Evolutionary conservation across 352 stramenopile species (phyloP).

Genomic region (Phytophthora aleatoria): DNA sequence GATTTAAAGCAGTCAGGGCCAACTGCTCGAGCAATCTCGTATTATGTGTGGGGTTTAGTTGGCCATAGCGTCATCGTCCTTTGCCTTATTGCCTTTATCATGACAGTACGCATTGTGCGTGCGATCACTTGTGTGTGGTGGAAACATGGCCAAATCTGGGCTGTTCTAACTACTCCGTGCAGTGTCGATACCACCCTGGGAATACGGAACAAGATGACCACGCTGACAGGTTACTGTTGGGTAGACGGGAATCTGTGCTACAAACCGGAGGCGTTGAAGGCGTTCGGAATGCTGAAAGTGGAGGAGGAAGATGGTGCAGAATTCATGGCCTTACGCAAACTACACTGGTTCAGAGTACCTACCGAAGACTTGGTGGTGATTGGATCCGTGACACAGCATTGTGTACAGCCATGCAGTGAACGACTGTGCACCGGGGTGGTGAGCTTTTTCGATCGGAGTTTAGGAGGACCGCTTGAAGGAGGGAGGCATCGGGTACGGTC

Average conservation of each 20-base stretch:
- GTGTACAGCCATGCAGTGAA: neutral
- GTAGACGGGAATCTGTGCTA: neutral
- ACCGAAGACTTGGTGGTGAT: neutral
- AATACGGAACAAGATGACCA: neutral
- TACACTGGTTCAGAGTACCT: neutral
- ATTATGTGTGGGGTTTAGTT: slow-evolving; percentile 30
- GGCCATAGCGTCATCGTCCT: slow-evolving; percentile 26
- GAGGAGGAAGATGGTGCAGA: neutral
- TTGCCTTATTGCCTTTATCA: slow-evolving; percentile 18
- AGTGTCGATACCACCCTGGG: neutral
- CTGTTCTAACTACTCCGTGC: neutral
- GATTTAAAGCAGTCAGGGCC: slow-evolving; percentile 9
- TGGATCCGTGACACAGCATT: neutral
- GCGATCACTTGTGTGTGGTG: slow-evolving; percentile 13
- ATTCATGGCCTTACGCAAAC: neutral
- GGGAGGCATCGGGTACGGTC: neutral
- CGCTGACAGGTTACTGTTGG: neutral
- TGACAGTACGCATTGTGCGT: slow-evolving; percentile 10
- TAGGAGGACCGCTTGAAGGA: neutral
- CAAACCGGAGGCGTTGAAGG: neutral
- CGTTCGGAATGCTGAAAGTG: neutral
- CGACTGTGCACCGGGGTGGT: neutral
- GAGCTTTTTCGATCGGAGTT: neutral
- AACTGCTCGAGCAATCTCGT: slow-evolving; percentile 18
- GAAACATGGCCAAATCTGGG: slow-evolving; percentile 5